phyloP scores from a whole-genome alignment of 352 stramenopile genomes.

The Globisporangium polare region DNA sequence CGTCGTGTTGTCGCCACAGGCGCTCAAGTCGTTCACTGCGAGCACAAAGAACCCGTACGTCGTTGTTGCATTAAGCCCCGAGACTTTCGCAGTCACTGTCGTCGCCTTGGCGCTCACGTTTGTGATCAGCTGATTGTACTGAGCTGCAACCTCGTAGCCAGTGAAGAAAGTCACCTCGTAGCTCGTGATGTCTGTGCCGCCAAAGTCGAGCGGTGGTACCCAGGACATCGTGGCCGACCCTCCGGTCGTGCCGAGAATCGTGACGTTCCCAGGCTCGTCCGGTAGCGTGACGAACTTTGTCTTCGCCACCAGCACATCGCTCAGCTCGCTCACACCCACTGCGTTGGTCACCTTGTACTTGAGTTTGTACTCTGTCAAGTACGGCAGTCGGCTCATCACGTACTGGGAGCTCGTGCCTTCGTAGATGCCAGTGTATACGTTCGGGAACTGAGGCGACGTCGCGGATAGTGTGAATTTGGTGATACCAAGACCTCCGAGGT shows the following conservation, averaged over 20 bases:
- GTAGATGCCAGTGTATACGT: slow-evolving; percentile 42
- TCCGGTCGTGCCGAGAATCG: slow-evolving; percentile 24
- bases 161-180: slow-evolving; percentile 49
- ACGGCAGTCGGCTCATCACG: slow-evolving; percentile 27
- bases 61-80: slow-evolving; percentile 38
- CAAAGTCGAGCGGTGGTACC: slow-evolving; percentile 45
- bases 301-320: slow-evolving; percentile 21
- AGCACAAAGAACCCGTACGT: slow-evolving; percentile 54
- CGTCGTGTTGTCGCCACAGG: slow-evolving; percentile 26
- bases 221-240: slow-evolving; percentile 41
- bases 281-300: slow-evolving; percentile 47
- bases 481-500: slow-evolving; percentile 32
- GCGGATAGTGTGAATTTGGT: slow-evolving; percentile 23
- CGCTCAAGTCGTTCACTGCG: slow-evolving; percentile 49
- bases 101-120: slow-evolving; percentile 21
- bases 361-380: slow-evolving; percentile 42
- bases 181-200: slow-evolving; percentile 39
- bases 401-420: slow-evolving; percentile 17
- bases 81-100: slow-evolving; percentile 30
- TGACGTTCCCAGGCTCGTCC: slow-evolving; percentile 29
- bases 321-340: slow-evolving; percentile 41
- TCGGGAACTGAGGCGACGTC: slow-evolving; percentile 34
- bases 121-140: slow-evolving; percentile 31
- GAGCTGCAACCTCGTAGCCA: slow-evolving; percentile 22
- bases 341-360: slow-evolving; percentile 36